A percentile compares a stretch with the other conserved stretches of the same genome.
phyloP scores from a whole-genome alignment of 371 early-diverging fungal species.

The Mortierella sp. region DNA sequence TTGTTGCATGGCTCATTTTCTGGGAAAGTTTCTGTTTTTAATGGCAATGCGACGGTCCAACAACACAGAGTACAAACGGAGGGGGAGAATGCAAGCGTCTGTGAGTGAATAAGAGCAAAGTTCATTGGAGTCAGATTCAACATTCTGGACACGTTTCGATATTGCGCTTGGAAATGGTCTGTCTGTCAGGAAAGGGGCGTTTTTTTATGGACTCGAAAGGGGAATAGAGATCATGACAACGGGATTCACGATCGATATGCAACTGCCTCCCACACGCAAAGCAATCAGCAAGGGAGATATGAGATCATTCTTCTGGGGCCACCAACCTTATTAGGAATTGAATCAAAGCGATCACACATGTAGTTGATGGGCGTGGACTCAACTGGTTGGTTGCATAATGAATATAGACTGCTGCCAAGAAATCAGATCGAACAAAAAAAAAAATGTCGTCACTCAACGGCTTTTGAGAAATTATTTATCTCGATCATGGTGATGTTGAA shows the following conservation, averaged over 20 bases:
- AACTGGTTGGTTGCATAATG: neutral
- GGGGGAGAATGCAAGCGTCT: too few relatives aligned
- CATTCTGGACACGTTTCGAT: too few relatives aligned
- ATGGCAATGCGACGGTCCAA: too few relatives aligned
- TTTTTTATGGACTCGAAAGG: too few relatives aligned
- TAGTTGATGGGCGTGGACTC: neutral
- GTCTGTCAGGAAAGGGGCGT: too few relatives aligned
- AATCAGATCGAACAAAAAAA: neutral
- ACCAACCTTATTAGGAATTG: neutral
- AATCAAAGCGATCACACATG: neutral
- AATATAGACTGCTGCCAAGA: neutral
- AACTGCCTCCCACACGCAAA: neutral
- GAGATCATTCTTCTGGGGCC: neutral
- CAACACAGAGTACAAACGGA: too few relatives aligned
- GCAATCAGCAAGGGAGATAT: neutral
- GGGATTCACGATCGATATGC: neutral
- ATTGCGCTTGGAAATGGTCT: too few relatives aligned
- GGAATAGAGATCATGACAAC: neutral
- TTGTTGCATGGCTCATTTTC: too few relatives aligned
- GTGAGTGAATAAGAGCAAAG: too few relatives aligned
- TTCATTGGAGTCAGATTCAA: too few relatives aligned
- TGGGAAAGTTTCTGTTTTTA: too few relatives aligned
- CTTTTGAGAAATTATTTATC: neutral
- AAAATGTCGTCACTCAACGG: slow-evolving; percentile 4
- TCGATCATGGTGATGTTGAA: neutral